Evolutionary conservation across 352 stramenopile species (phyloP).

Genomic region (Pythium aphanidermatum): DNA sequence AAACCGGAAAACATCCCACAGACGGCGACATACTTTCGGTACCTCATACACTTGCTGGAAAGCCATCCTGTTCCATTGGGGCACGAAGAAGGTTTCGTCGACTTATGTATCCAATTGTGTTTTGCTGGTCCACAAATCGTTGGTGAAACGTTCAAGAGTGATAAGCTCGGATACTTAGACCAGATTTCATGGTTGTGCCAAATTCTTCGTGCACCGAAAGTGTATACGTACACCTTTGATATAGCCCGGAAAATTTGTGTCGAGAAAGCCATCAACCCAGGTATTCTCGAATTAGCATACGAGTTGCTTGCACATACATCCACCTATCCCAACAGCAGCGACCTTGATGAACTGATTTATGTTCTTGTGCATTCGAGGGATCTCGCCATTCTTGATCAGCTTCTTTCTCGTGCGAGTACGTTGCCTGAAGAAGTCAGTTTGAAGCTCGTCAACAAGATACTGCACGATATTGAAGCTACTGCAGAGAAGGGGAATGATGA

Average conservation of each 20-base stretch:
- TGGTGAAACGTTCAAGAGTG: conserved; percentile 44
- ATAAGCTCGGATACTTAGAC: conserved; percentile 17
- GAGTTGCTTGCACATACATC: conserved; percentile 5
- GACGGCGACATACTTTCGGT: conserved; percentile 63
- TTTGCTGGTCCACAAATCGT: conserved; percentile 43
- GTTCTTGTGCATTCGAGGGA: conserved; percentile 41
- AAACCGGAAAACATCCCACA: conserved; percentile 37
- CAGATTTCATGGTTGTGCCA: conserved; percentile 32
- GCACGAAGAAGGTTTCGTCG: conserved; percentile 41
- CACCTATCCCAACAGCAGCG: conserved; percentile 28
- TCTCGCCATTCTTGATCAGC: conserved; percentile 15
- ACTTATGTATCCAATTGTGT: conserved; percentile 55
- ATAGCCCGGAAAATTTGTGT: conserved; percentile 55
- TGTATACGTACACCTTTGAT: conserved; percentile 44
- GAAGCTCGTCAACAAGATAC: conserved; percentile 32
- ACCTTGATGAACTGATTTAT: conserved; percentile 37
- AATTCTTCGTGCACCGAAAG: conserved; percentile 38
- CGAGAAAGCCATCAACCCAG: conserved; percentile 32
- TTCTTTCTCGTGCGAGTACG: conserved; percentile 2
- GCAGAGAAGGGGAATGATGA: conserved; percentile 32
- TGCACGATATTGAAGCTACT: conserved; percentile 41
- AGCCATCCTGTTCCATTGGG: conserved; percentile 33
- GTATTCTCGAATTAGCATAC: conserved; percentile 42
- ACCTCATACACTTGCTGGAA: conserved; percentile 63
- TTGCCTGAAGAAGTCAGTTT: conserved; percentile 2